A percentile compares a stretch with the other conserved stretches of the same genome.
Conservation (phyloP, 2,329 filamentous ascomycete genomes). For the Tolypocladium tundrense region DNA sequence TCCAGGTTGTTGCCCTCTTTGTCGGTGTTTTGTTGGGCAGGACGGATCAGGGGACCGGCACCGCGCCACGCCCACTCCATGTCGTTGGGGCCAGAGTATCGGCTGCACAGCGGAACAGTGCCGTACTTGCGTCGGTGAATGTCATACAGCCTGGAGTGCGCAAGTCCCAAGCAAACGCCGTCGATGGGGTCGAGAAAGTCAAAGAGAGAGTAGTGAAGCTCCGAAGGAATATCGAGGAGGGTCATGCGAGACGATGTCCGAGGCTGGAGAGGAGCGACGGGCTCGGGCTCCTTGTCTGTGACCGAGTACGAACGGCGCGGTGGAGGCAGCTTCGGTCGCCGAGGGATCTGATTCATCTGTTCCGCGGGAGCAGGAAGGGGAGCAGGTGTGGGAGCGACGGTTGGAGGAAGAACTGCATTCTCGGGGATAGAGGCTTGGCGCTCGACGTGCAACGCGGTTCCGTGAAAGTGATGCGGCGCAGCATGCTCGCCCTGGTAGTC, state of each 20-base stretch:
- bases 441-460: constrained; percentile 12
- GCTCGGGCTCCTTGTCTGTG: constrained; percentile 50
- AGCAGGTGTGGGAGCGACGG: constrained; percentile 6
- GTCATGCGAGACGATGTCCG: constrained; percentile 33
- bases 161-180: constrained; percentile 50
- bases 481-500: constrained; percentile 28
- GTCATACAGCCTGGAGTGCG: constrained; percentile 46
- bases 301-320: constrained; percentile 49
- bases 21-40: constrained; percentile 1
- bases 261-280: constrained; percentile 32
- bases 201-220: constrained; percentile 51
- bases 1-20: constrained; percentile 22
- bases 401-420: constrained; percentile 12
- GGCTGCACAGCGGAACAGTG: constrained; percentile 42
- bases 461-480: constrained; percentile 10
- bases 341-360: constrained; percentile 14
- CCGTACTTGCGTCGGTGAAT: constrained; percentile 48
- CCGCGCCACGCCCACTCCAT: constrained; percentile 55
- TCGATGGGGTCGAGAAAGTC: constrained; percentile 56
- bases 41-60: constrained; percentile 32
- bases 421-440: constrained; percentile 24
- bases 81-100: constrained; percentile 50
- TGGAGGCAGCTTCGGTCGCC: constrained; percentile 27
- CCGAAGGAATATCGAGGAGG: constrained; percentile 43
- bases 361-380: constrained; percentile 2